Evolutionary conservation across 2,329 filamentous ascomycete genomes (phyloP).

Genomic region (Exophiala oligosperma): DNA sequence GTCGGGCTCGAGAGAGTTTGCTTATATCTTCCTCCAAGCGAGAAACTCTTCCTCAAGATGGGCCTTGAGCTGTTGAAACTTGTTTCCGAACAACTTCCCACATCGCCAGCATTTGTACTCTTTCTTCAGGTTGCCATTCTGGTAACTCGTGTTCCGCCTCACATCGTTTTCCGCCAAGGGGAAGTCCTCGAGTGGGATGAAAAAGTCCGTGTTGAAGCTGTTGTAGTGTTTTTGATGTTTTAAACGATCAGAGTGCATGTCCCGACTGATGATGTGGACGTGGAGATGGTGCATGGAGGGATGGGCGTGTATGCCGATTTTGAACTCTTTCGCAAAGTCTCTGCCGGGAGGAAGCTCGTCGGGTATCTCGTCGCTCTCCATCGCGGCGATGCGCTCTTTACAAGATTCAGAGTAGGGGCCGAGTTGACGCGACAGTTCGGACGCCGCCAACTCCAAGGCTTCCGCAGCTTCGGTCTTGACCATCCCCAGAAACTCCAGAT

Average conservation of each 20-base stretch:
- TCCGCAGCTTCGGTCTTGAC: constrained; percentile 62
- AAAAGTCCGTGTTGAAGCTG: constrained; percentile 82
- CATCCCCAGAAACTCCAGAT: constrained; percentile 65
- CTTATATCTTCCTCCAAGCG: constrained; percentile 67
- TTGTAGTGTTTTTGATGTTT: constrained; percentile 89
- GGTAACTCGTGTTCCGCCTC: constrained; percentile 55
- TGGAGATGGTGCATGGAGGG: constrained; percentile 93
- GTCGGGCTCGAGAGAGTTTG: background rate
- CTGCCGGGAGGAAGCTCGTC: constrained; percentile 63
- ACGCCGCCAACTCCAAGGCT: constrained; percentile 62
- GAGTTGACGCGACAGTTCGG: constrained; percentile 26
- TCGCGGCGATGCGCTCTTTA: constrained; percentile 61
- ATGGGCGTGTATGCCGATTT: constrained; percentile 77
- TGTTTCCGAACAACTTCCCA: constrained; percentile 68
- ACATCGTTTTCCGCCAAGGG: constrained; percentile 68
- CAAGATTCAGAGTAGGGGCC: constrained; percentile 58
- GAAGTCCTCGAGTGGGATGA: constrained; percentile 76
- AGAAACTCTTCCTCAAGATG: constrained; percentile 77
- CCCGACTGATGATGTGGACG: constrained; percentile 79
- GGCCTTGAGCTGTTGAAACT: constrained; percentile 70
- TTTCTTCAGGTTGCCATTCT: constrained; percentile 59
- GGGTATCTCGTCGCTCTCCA: constrained; percentile 54
- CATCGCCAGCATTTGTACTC: constrained; percentile 87
- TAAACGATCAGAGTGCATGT: constrained; percentile 71
- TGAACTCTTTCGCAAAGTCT: constrained; percentile 75